Evolutionary conservation across 106 monocot species (phyloP).

Genomic region (Dendrobium huoshanense): DNA sequence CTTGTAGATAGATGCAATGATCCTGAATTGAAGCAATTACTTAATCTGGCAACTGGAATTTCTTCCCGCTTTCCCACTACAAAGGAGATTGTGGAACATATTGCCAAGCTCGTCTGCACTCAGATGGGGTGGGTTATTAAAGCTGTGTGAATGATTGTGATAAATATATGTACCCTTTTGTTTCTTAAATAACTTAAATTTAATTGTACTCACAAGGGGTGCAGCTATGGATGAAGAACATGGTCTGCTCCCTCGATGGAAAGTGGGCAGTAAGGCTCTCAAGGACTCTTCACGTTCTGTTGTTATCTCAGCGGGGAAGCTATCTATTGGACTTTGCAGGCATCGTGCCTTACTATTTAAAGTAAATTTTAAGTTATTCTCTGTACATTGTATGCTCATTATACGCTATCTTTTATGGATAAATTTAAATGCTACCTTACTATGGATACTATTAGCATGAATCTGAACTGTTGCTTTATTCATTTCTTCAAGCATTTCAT

Average conservation of each 20-base stretch:
- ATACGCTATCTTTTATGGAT: neutral
- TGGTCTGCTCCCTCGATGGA: slow-evolving; percentile 49
- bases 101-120: slow-evolving; percentile 75
- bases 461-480: neutral
- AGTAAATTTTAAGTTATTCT: slow-evolving; percentile 29
- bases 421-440: neutral
- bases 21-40: slow-evolving; percentile 53
- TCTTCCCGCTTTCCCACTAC: slow-evolving; percentile 47
- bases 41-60: slow-evolving; percentile 35
- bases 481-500: neutral
- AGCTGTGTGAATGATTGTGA: neutral
- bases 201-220: slow-evolving; percentile 49
- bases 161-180: neutral
- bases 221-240: slow-evolving; percentile 59
- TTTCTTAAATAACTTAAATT: slow-evolving; percentile 13
- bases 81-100: slow-evolving; percentile 69
- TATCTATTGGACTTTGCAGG: slow-evolving; percentile 78
- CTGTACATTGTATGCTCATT: slow-evolving; percentile 1
- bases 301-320: slow-evolving; percentile 67
- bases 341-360: slow-evolving; percentile 89
- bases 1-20: slow-evolving; percentile 63
- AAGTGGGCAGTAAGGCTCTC: slow-evolving; percentile 38
- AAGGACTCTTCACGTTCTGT: slow-evolving; percentile 50
- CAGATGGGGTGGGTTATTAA: slow-evolving; percentile 65
- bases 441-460: neutral